Evolutionary conservation across 1,139 yeast genomes (phyloP), one percentile per base, ranked within the genome.

Genomic region (Ogataea hybrid): DNA sequence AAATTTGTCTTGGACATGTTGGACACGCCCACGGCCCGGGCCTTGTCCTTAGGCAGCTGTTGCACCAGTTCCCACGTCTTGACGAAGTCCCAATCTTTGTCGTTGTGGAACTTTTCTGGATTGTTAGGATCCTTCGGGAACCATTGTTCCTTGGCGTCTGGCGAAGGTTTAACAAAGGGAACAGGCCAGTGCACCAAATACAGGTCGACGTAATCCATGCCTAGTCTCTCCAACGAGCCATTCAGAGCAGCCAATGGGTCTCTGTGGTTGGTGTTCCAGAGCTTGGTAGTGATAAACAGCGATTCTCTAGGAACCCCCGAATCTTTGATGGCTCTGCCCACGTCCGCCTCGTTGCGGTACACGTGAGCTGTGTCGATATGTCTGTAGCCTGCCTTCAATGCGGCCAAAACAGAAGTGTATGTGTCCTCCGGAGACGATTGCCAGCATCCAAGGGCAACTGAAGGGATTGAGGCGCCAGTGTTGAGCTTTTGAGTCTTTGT

Each of bases 121-220:
- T 77, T 78, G 44, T 71, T 73, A 32, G 79, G 78, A 40, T 69
- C 50, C 25, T 59, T 48, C 32, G 69, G 61, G 28, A 54, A 51
- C 18, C 50, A 52, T 23, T 47, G 48, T 3, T 43, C 45, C 30
- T 61, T 54, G 5, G 57, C 61, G 47, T 68, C 69, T 44, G 66
- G 63, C 39, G 69, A 67, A 34, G 66, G 64, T 55, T 63, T 65
- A 46, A 73, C 69, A 45, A 76, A 58, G 2, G 86, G 75, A 41
- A 76, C 71, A 6, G 96, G 96, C 95, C 95, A 87, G 67, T 90
- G 97, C 58, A 87, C 75, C 61, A 89, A 73, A 62, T 82, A 83
- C 54, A 89, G 70, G 61, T 89, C 97, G 44, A 89, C 81, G 57
- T 89, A 89, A 42, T 85, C 95, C 53, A 85, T 66, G 2, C 83